These are phyloP conservation scores for Venturia oleaginea DNA, from an alignment of 2,329 filamentous ascomycete genomes.

Conservation along the genomic window DNA sequence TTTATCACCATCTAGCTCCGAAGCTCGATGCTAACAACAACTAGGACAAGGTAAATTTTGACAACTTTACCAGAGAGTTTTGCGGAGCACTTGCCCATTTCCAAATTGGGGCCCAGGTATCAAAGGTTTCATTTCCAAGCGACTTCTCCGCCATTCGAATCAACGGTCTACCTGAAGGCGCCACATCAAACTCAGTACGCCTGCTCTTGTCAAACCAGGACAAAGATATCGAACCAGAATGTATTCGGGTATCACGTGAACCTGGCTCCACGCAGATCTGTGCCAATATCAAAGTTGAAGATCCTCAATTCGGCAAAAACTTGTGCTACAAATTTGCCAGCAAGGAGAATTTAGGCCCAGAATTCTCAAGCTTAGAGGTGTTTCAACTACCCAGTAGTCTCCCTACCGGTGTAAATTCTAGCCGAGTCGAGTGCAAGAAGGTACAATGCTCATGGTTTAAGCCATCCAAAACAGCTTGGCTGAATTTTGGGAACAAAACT, in stretches of 20 bases:
- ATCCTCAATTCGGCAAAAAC: neutral
- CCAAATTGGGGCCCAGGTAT: slow-evolving; percentile 18
- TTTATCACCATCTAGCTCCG: neutral
- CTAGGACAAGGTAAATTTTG: neutral
- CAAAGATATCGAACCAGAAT: neutral
- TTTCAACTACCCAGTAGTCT: slow-evolving; percentile 13
- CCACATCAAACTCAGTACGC: slow-evolving; percentile 16
- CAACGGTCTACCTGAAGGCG: slow-evolving; percentile 17
- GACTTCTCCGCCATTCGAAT: slow-evolving; percentile 22
- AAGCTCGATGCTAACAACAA: neutral
- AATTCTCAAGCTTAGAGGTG: neutral
- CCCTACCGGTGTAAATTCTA: slow-evolving; percentile 12
- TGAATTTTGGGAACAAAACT: slow-evolving; percentile 20
- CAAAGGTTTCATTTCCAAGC: slow-evolving; percentile 20
- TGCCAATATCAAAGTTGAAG: neutral
- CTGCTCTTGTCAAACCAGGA: slow-evolving; percentile 4
- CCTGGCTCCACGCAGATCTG: neutral
- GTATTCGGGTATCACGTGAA: neutral
- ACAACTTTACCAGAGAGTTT: slow-evolving; percentile 20
- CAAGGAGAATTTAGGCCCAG: neutral
- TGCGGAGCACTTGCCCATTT: slow-evolving; percentile 19
- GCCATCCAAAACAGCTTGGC: slow-evolving; percentile 18
- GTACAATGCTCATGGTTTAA: slow-evolving; percentile 22
- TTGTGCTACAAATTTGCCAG: neutral
- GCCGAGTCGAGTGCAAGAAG: slow-evolving; percentile 19